phyloP scores from a whole-genome alignment of 129 eudicot species.

The Flaveria robusta region DNA sequence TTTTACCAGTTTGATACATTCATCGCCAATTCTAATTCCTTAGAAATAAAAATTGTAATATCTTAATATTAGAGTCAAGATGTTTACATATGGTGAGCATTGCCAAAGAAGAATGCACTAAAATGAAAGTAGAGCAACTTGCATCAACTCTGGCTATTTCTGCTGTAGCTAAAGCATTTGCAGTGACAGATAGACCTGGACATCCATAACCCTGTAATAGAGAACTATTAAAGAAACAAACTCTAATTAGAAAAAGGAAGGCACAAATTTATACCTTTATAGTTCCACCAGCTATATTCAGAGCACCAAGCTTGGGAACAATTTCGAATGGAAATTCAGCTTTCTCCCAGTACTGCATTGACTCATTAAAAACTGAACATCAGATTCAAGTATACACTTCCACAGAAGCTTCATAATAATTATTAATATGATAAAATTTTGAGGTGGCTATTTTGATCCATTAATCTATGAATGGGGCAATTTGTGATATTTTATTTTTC shows the following conservation, averaged over 20 bases:
- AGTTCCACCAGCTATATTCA: conserved; percentile 85
- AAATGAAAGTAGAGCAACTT: conserved; percentile 88
- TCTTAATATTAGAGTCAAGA: conserved; percentile 15
- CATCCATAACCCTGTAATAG: conserved; percentile 83
- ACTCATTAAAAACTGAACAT: conserved; percentile 27
- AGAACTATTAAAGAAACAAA: conserved; percentile 14
- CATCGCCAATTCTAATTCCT: neutral
- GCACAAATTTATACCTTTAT: conserved; percentile 59
- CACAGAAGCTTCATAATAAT: neutral
- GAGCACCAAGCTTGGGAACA: conserved; percentile 83
- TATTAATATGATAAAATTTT: neutral
- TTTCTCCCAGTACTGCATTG: conserved; percentile 94
- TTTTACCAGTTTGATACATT: neutral
- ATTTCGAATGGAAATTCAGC: conserved; percentile 96
- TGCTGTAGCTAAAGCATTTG: conserved; percentile 80
- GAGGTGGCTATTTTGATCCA: neutral
- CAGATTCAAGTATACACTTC: conserved; percentile 19
- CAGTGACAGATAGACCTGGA: conserved; percentile 86
- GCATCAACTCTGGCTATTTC: conserved; percentile 98
- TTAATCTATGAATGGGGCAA: neutral
- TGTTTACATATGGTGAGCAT: conserved; percentile 92
- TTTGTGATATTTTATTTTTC: neutral
- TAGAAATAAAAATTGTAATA: neutral
- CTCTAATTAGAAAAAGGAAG: neutral
- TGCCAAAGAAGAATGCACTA: conserved; percentile 96